Conservation (phyloP, 805 yeast genomes). For the Grigorovia jiainica region DNA sequence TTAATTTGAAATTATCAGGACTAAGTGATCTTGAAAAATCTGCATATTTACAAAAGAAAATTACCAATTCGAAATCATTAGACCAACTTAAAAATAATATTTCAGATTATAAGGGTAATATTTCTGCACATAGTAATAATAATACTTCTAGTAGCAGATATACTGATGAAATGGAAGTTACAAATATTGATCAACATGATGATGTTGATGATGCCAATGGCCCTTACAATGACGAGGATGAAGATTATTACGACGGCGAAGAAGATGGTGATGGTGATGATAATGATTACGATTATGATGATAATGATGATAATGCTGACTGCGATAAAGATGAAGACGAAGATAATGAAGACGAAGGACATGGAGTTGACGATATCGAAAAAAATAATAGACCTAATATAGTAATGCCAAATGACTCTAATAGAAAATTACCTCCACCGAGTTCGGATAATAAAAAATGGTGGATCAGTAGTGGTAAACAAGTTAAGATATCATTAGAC, state of each 20-base stretch:
- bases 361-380: neutral
- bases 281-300: no score
- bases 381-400: neutral
- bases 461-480: constrained; percentile 82
- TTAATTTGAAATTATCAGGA: constrained; percentile 38
- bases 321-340: no score
- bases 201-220: no score
- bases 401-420: constrained; percentile 5
- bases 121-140: neutral
- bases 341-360: no score
- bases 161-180: no score
- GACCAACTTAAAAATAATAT: neutral
- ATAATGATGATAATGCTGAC: no score
- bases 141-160: neutral
- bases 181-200: no score
- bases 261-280: no score
- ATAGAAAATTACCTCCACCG: constrained; percentile 64
- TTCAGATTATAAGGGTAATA: no score
- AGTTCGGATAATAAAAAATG: constrained; percentile 74
- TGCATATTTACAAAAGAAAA: constrained; percentile 36
- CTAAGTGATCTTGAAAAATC: constrained; percentile 34
- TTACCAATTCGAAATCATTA: constrained; percentile 10
- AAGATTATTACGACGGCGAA: neutral
- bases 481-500: constrained; percentile 55
- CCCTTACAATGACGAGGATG: no score